Evolutionary conservation across 495 filamentous ascomycete species (phyloP), one percentile per base, ranked within the genome.

Genomic region (Stereocaulon alpinum): DNA sequence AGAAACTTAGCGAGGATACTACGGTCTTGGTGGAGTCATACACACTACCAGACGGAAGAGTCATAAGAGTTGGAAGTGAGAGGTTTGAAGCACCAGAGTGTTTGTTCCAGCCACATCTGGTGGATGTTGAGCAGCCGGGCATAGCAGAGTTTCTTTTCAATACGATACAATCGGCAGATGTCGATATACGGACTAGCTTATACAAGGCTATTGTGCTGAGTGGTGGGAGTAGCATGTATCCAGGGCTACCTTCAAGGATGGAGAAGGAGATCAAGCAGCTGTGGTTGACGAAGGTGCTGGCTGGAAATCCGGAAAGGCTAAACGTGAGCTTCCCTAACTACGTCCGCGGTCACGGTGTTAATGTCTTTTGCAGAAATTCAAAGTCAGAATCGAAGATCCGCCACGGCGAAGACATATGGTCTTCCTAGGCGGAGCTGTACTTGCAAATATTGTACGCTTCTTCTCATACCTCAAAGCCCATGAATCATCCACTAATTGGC

Each of bases 231-330:
- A 92, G 87, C 82, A 99, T 99, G 93, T 99, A 99, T 69, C 93
- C 93, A 0, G 93, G 93, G 60, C 77, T 99, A 55, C 94, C 93
- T 15, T 92, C 88, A 45, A 82, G 93, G 54, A 75, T 99, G 70
- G 93, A 99, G 79, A 97, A 97, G 77, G 93, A 99, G 74, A 73
- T 99, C 63, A 97, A 97, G 78, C 93, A 99, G 76, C 72, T 99
- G 67, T 97, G 94, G 94, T 81, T 99, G 58, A 96, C 93, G 14
- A 85, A 86, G 61, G 90, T 96, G 42, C 76, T 97, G 63, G 78
- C 83, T 24, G 90, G 91, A 27, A 86, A 99, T 70, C 91, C 93
- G 15, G 91, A 96, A 72, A 80, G 93, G 63, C 72, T 99, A 63
- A 91, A 82, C 73, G 85, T 86, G 72, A 64, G 83, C 24, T 14